A percentile compares a stretch with the other conserved stretches of the same genome.
Conservation (phyloP, 2,329 filamentous ascomycete species). For the Botrytis hyacinthi region DNA sequence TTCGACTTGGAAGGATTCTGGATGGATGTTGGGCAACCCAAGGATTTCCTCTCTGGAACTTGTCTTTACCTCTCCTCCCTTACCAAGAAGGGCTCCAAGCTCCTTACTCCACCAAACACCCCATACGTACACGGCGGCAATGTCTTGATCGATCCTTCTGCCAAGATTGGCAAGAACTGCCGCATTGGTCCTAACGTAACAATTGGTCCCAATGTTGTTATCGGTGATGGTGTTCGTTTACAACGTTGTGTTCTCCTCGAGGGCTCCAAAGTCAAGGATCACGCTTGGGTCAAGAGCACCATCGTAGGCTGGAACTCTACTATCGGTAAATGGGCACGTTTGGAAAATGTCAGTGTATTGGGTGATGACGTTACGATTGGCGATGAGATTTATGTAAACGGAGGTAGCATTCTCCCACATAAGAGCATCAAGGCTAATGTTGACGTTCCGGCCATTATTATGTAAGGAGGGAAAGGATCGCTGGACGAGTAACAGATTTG, state of each 20-base stretch:
- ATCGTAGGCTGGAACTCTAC: constrained; percentile 98
- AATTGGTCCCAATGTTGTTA: constrained; percentile 86
- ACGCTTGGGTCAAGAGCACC: constrained; percentile 98
- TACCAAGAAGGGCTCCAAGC: constrained; percentile 83
- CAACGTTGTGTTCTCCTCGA: constrained; percentile 89
- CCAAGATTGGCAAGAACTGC: constrained; percentile 98
- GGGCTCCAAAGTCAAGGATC: constrained; percentile 94
- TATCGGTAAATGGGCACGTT: constrained; percentile 89
- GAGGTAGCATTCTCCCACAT: constrained; percentile 89
- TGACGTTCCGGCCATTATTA: constrained; percentile 71
- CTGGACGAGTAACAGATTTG: not conserved
- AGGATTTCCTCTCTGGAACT: constrained; percentile 95
- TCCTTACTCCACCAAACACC: constrained; percentile 70
- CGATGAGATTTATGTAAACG: constrained; percentile 98
- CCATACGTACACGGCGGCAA: constrained; percentile 90
- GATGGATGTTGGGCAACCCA: constrained; percentile 99
- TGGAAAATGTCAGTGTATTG: constrained; percentile 97
- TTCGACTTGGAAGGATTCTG: constrained; percentile 97
- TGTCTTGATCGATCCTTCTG: constrained; percentile 88
- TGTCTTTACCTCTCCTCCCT: constrained; percentile 94
- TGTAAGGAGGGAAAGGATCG: constrained; percentile 46
- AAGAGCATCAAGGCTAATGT: constrained; percentile 99
- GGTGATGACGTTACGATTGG: constrained; percentile 97
- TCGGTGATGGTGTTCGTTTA: constrained; percentile 90
- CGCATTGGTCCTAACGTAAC: constrained; percentile 96